Evolutionary conservation across 441 rosid species (phyloP).

Genomic region (Brassica hybrid): DNA sequence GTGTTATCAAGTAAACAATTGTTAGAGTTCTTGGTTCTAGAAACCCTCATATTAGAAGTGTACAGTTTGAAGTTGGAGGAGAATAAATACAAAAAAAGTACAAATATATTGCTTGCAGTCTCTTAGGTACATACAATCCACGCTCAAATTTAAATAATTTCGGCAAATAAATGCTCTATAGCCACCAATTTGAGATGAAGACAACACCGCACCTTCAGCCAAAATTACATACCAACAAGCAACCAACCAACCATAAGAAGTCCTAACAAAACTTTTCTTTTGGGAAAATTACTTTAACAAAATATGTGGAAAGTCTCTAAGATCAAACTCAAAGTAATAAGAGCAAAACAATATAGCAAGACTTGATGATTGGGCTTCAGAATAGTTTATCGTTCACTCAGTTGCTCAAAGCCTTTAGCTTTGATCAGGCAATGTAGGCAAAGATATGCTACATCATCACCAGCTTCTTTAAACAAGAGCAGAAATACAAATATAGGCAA

Average conservation of each 20-base stretch:
- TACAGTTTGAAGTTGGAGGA: neutral
- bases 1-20: no score
- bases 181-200: neutral
- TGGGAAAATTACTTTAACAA: neutral
- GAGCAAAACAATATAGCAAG: neutral
- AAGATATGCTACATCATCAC: conserved; percentile 43
- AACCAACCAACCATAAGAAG: neutral
- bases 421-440: conserved; percentile 48
- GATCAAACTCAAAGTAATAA: neutral
- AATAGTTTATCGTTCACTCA: conserved; percentile 37
- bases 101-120: no score
- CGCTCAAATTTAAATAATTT: neutral
- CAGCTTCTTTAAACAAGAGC: neutral
- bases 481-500: neutral
- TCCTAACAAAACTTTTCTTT: neutral
- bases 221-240: neutral
- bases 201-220: neutral
- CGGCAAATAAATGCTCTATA: neutral
- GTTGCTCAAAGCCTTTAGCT: conserved; percentile 30
- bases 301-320: neutral
- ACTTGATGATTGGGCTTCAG: conserved; percentile 27
- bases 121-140: neutral
- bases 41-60: neutral
- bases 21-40: neutral
- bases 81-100: no score